phyloP scores from a whole-genome alignment of 176 grass and related monocot genomes.

The Tuctoria greenei region DNA sequence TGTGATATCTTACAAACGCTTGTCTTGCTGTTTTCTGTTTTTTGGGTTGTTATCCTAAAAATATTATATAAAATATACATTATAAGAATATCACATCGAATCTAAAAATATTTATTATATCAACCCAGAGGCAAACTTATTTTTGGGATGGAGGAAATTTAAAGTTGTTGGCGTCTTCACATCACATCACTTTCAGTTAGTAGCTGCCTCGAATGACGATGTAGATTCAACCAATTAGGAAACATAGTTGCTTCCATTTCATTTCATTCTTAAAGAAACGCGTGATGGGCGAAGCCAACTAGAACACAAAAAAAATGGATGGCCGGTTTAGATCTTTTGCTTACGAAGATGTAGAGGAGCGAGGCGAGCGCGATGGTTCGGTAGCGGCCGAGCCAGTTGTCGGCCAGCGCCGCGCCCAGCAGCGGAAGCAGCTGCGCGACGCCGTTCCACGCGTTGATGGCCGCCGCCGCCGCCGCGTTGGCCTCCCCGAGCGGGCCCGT shows the following conservation, averaged over 20 bases:
- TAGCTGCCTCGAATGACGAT: too few species aligned
- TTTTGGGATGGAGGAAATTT: too few species aligned
- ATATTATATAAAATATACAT: too few species aligned
- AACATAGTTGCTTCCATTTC: not conserved
- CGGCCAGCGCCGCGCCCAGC: conserved; percentile 49
- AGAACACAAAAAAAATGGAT: not conserved
- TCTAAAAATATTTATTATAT: too few species aligned
- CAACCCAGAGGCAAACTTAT: too few species aligned
- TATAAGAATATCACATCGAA: too few species aligned
- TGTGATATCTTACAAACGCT: too few species aligned
- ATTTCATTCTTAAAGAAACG: not conserved
- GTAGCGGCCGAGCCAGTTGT: conserved; percentile 55
- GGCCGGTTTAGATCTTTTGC: not conserved
- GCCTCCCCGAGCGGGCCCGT: conserved; percentile 53
- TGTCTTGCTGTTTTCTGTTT: too few species aligned
- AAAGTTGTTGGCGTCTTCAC: too few species aligned
- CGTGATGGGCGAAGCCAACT: too few species aligned
- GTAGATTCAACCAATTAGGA: not conserved
- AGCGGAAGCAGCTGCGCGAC: conserved; percentile 55
- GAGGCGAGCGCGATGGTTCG: conserved; percentile 38
- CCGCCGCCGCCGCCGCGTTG: conserved; percentile 49
- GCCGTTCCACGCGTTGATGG: conserved; percentile 58
- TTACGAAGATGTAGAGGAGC: conserved; percentile 47
- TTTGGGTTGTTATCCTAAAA: too few species aligned
- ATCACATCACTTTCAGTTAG: too few species aligned